Percentiles rank a stretch among this genome's conserved stretches.
These are phyloP conservation scores for Tricholoma sp. DNA, from an alignment of 768 basidiomycete species.

Conservation along the genomic window DNA sequence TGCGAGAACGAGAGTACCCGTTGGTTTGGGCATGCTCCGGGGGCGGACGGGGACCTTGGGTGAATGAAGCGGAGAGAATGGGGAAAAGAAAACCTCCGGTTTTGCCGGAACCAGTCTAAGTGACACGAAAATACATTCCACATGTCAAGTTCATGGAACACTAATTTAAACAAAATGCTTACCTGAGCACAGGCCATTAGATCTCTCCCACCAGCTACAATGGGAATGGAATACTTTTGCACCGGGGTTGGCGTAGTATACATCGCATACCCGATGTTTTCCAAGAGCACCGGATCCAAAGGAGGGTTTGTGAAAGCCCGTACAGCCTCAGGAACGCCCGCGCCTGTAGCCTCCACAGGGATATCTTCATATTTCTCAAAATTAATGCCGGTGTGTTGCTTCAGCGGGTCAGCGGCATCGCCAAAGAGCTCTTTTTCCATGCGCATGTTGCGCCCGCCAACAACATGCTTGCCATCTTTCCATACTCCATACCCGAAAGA, in stretches of 20 bases:
- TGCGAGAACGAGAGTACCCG: constrained; percentile 67
- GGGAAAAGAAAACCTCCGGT: constrained; percentile 99
- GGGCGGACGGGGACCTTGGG: constrained; percentile 70
- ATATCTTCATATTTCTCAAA: constrained; percentile 99
- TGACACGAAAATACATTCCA: neutral
- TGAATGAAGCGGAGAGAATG: constrained; percentile 90
- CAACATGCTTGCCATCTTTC: constrained; percentile 84
- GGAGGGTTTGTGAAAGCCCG: constrained; percentile 82
- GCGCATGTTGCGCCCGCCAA: constrained; percentile 79
- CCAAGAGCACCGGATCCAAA: constrained; percentile 87
- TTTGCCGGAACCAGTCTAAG: constrained; percentile 97
- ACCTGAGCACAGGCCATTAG: constrained; percentile 95
- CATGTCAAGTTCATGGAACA: constrained; percentile 7
- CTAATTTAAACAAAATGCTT: constrained; percentile 17
- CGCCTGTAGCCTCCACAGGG: constrained; percentile 97
- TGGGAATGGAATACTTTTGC: constrained; percentile 99
- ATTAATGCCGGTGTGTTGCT: constrained; percentile 97
- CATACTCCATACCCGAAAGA: constrained; percentile 66
- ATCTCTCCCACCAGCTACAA: constrained; percentile 85
- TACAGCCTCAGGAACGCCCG: constrained; percentile 94
- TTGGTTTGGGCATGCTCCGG: constrained; percentile 46
- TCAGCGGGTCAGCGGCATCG: constrained; percentile 76
- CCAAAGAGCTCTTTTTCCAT: constrained; percentile 97
- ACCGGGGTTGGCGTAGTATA: constrained; percentile 97
- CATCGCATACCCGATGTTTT: constrained; percentile 90